Base-by-base conservation (phyloP, 371 early-diverging fungal species). In the Mortierella sp. region DNA sequence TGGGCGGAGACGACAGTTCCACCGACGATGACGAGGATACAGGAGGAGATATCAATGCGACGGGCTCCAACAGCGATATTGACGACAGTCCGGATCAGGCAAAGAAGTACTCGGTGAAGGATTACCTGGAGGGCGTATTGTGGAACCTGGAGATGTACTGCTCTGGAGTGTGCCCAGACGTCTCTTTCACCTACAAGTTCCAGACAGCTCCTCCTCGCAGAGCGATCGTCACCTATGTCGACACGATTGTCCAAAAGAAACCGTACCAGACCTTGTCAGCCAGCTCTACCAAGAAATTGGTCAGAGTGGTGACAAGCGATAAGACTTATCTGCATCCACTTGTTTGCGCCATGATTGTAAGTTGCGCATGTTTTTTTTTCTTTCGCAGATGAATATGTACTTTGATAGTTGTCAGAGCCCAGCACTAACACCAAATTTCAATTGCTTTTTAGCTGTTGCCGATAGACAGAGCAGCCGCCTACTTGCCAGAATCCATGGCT, bases 141-240 rank as follows among this genome's bases (percentile, higher is more conserved):
- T 87, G 87, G 87, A 87, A 87, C 38, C 43, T 87, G 16, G 84
- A 83, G 75, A 79, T 83, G 83, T 87, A 87, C 76, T 81, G 80
- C 48, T 70, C 83, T 29, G 87, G 87, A 71, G 74, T 43, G 2
- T 87, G 87, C 68, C 84, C 87, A 1, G 87, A 87, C 32, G 71
- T 87, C 2, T 72, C 78, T 3, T 87, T 76, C 72, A 49, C 65
- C 24, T 87, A 83, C 65, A 56, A 54, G 27, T 81, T 46, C 38
- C 74, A 51, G 49, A 29, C 38, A 16, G 80, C 72, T 8, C 87
- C 87, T n/a, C 76, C 80, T n/a, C 81, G 83, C 24, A 54, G 80
- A 41, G 75, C 75, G n/a, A 58, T 87, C 7, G 27, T 76, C 10
- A 49, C 63, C 10, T 87, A 58, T 46, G 71, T 83, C 38, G 71